Evolutionary conservation across 345 rosid species (phyloP).

Genomic region (Camelina laxa): DNA sequence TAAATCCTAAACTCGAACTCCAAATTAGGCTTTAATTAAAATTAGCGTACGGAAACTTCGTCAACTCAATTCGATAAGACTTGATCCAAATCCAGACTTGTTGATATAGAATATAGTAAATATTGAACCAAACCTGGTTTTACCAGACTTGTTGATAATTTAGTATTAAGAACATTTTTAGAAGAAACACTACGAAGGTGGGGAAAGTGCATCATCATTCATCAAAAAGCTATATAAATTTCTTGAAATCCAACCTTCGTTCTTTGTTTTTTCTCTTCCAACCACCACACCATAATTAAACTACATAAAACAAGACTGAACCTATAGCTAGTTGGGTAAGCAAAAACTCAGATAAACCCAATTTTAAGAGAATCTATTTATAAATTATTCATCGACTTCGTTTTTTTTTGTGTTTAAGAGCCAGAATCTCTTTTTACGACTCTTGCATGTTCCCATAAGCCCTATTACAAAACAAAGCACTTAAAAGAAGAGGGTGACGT

Average conservation of each 20-base stretch:
- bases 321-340: conserved; percentile 42
- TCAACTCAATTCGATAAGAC: not conserved
- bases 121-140: not conserved
- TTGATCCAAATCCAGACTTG: not conserved
- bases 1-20: not conserved
- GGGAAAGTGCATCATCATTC: conserved; percentile 44
- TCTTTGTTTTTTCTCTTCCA: conserved; percentile 25
- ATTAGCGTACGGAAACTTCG: not conserved
- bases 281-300: conserved; percentile 46
- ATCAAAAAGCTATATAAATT: conserved; percentile 29
- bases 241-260: conserved; percentile 23
- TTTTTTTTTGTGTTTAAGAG: conserved; percentile 26
- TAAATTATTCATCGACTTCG: conserved; percentile 18
- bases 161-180: conserved; percentile 8
- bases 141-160: conserved; percentile 8
- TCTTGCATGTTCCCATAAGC: conserved; percentile 39
- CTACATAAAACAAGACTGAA: conserved; percentile 35
- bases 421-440: conserved; percentile 37
- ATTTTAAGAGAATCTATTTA: not conserved
- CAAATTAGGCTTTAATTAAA: not conserved
- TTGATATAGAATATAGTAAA: not conserved
- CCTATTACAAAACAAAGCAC: conserved; percentile 34
- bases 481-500: conserved; percentile 38
- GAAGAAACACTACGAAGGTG: conserved; percentile 36
- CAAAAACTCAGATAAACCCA: conserved; percentile 39